These are phyloP conservation scores for Zoysia japonica DNA, from an alignment of 176 grass and related monocot genomes.

Conservation along the genomic window DNA sequence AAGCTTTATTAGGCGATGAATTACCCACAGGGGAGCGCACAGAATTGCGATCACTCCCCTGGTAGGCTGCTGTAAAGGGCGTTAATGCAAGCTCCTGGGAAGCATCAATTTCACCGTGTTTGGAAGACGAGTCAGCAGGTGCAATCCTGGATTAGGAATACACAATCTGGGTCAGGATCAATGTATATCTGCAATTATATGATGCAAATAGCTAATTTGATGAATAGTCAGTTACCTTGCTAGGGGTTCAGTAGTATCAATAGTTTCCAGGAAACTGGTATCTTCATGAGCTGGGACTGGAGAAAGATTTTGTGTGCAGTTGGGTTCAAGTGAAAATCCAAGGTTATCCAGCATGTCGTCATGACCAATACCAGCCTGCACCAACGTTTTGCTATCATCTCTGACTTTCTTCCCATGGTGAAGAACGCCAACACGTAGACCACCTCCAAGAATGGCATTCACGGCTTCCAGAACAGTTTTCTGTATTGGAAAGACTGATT, in stretches of 20 bases:
- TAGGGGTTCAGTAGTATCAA: constrained; percentile 65
- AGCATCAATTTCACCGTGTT: constrained; percentile 48
- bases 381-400: constrained; percentile 75
- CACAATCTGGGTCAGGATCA: constrained; percentile 17
- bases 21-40: constrained; percentile 53
- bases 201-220: not conserved
- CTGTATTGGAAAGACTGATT: constrained; percentile 56
- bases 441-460: constrained; percentile 75
- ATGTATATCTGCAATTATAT: constrained; percentile 12
- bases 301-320: constrained; percentile 40
- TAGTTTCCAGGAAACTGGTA: constrained; percentile 54
- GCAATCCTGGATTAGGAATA: constrained; percentile 53
- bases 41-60: constrained; percentile 70
- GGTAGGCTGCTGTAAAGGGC: constrained; percentile 56
- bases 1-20: constrained; percentile 64
- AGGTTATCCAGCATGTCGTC: constrained; percentile 55
- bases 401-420: constrained; percentile 87
- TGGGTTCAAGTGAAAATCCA: constrained; percentile 79
- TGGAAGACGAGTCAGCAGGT: constrained; percentile 44
- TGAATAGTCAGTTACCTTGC: constrained; percentile 63
- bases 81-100: constrained; percentile 57
- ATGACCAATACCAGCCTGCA: constrained; percentile 65
- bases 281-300: constrained; percentile 43
- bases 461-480: constrained; percentile 86
- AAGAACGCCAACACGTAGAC: constrained; percentile 68